Evolutionary conservation across 2,329 filamentous ascomycete species (phyloP).

Genomic region (Venturia pyrina): DNA sequence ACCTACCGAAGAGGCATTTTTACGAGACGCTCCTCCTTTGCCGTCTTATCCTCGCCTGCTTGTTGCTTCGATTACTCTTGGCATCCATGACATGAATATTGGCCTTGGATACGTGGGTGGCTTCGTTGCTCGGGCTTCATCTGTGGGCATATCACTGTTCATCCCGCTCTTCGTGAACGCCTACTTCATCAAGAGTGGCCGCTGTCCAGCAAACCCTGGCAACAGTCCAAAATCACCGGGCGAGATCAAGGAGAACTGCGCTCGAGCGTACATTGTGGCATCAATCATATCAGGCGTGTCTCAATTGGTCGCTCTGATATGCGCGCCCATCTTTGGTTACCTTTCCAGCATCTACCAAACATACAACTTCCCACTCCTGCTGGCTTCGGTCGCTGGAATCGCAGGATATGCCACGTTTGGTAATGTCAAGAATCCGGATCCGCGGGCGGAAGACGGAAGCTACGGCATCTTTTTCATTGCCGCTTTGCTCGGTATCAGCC

Average conservation of each 20-base stretch:
- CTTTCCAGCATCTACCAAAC: slow-evolving; percentile 58
- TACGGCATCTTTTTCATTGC: slow-evolving; percentile 65
- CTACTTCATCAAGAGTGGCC: slow-evolving; percentile 73
- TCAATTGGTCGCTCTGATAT: slow-evolving; percentile 75
- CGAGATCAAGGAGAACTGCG: slow-evolving; percentile 69
- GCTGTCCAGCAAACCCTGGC: slow-evolving; percentile 50
- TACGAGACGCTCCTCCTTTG: not conserved
- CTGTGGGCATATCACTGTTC: slow-evolving; percentile 89
- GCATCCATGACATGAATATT: slow-evolving; percentile 67
- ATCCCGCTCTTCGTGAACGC: slow-evolving; percentile 88
- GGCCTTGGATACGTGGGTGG: slow-evolving; percentile 84
- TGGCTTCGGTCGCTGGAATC: slow-evolving; percentile 63
- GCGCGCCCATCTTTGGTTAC: slow-evolving; percentile 80
- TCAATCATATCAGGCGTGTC: slow-evolving; percentile 81
- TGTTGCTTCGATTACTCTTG: slow-evolving; percentile 42
- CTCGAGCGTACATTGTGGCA: slow-evolving; percentile 77
- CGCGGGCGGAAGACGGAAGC: slow-evolving; percentile 57
- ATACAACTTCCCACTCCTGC: slow-evolving; percentile 64
- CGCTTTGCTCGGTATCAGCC: slow-evolving; percentile 75
- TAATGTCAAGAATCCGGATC: slow-evolving; percentile 66
- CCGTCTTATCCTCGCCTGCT: slow-evolving; percentile 32
- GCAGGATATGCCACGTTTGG: slow-evolving; percentile 71
- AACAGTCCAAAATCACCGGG: slow-evolving; percentile 25
- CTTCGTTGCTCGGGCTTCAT: slow-evolving; percentile 88
- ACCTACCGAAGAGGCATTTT: slow-evolving; percentile 9